Evolutionary conservation across 371 early-diverging fungal genomes (phyloP).

Genomic region (Dinochytrium kinnereticum): DNA sequence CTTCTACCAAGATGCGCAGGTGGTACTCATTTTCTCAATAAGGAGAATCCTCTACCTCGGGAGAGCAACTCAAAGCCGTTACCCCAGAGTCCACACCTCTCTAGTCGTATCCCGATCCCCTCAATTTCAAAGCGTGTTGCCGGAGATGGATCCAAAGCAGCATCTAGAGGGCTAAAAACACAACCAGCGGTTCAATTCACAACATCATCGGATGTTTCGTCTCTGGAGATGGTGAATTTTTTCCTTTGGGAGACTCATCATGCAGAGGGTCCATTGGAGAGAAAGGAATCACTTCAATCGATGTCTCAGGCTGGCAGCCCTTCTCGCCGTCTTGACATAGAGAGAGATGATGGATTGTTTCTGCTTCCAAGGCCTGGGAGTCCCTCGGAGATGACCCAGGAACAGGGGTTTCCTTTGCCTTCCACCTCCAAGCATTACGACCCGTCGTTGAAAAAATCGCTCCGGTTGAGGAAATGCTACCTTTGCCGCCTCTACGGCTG

Average conservation of each 20-base stretch:
- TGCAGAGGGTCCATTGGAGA: background rate
- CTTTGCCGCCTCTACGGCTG: background rate
- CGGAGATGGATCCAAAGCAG: background rate
- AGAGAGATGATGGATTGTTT: background rate
- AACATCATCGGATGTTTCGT: background rate
- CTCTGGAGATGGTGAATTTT: background rate
- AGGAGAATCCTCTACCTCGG: background rate
- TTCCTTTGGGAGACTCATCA: conserved; percentile 7
- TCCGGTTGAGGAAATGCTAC: background rate
- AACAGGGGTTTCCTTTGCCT: background rate
- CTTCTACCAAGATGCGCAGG: conserved; percentile 1
- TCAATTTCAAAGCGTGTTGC: too few species aligned
- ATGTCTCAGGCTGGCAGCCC: background rate
- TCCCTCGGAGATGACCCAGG: background rate
- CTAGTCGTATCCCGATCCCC: background rate
- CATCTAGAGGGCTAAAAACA: background rate
- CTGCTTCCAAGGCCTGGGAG: background rate
- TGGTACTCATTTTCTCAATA: background rate
- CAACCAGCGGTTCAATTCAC: too few species aligned
- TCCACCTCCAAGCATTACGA: background rate
- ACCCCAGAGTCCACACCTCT: too few species aligned
- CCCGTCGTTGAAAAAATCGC: too few species aligned
- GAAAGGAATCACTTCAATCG: background rate
- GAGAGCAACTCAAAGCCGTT: too few species aligned
- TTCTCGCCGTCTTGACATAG: background rate